Evolutionary conservation across 2,329 filamentous ascomycete species (phyloP).

Genomic region (Aspergillus novoparasiticus): DNA sequence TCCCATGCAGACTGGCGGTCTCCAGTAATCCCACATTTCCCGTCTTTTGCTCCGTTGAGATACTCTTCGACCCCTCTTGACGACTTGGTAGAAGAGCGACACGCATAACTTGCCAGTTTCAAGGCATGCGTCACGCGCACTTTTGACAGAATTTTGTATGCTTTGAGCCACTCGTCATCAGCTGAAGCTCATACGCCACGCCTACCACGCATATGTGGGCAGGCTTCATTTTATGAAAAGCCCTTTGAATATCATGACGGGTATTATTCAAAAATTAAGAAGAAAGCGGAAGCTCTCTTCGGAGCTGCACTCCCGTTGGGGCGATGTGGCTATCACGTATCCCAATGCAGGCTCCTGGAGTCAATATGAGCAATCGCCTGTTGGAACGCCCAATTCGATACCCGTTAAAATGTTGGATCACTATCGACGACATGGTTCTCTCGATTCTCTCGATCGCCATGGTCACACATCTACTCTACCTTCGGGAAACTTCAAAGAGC

Average conservation of each 20-base stretch:
- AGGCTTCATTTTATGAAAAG: conserved; percentile 28
- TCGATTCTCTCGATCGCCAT: conserved; percentile 13
- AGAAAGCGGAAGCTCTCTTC: conserved; percentile 39
- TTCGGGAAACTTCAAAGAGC: conserved; percentile 3
- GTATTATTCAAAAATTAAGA: conserved; percentile 35
- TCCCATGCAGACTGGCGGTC: conserved; percentile 21
- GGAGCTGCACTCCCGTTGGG: conserved; percentile 43
- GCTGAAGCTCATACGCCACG: conserved; percentile 14
- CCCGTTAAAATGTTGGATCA: conserved; percentile 14
- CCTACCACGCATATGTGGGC: conserved; percentile 14
- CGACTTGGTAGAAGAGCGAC: background rate
- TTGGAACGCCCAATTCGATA: conserved; percentile 12
- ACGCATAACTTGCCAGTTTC: background rate
- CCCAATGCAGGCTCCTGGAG: conserved; percentile 47
- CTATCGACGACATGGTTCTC: conserved; percentile 16
- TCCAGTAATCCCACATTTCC: conserved; percentile 5
- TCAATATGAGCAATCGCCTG: conserved; percentile 36
- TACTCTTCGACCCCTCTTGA: background rate
- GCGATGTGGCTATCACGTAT: conserved; percentile 43
- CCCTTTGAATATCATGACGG: conserved; percentile 31
- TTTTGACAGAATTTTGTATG: background rate
- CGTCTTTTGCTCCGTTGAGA: conserved; percentile 9
- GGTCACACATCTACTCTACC: background rate
- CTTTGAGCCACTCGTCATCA: background rate
- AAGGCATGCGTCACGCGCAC: background rate